These are phyloP conservation scores for Colletotrichum sojae DNA, from an alignment of 2,329 filamentous ascomycete genomes.

Conservation along the genomic window DNA sequence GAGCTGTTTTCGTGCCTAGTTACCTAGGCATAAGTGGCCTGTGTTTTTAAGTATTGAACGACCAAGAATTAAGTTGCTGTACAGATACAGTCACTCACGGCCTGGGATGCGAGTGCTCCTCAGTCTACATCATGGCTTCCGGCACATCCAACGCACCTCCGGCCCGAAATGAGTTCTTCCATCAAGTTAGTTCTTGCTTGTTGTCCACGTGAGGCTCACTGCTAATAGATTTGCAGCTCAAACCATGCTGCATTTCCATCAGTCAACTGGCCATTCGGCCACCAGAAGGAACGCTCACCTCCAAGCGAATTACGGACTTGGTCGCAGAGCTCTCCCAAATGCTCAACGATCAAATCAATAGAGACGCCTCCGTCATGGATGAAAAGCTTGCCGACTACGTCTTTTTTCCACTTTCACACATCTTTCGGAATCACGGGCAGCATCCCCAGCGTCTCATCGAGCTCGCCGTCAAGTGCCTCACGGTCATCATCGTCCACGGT, in stretches of 20 bases:
- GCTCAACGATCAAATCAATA: conserved; percentile 60
- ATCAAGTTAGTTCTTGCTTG: conserved; percentile 47
- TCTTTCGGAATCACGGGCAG: conserved; percentile 82
- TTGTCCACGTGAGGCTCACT: not conserved
- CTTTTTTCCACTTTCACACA: conserved; percentile 92
- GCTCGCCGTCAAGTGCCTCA: conserved; percentile 80
- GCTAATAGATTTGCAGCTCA: conserved; percentile 62
- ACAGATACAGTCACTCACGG: not conserved
- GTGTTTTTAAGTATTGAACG: not conserved
- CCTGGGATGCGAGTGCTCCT: conserved; percentile 2
- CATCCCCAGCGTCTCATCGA: conserved; percentile 83
- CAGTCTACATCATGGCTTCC: conserved; percentile 33
- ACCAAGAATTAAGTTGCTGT: not conserved
- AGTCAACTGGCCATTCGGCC: conserved; percentile 70
- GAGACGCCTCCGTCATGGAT: conserved; percentile 72
- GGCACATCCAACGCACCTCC: conserved; percentile 21
- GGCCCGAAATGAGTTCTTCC: conserved; percentile 54
- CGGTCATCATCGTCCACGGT: conserved; percentile 80
- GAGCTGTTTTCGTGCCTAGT: too few species aligned
- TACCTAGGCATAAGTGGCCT: too few species aligned
- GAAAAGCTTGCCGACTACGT: conserved; percentile 91
- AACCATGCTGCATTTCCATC: conserved; percentile 73
- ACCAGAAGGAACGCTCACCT: conserved; percentile 55
- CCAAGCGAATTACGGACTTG: conserved; percentile 62
- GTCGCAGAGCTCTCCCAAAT: conserved; percentile 61